phyloP scores from a whole-genome alignment of 2,329 filamentous ascomycete genomes.

The Clonostachys byssicola region DNA sequence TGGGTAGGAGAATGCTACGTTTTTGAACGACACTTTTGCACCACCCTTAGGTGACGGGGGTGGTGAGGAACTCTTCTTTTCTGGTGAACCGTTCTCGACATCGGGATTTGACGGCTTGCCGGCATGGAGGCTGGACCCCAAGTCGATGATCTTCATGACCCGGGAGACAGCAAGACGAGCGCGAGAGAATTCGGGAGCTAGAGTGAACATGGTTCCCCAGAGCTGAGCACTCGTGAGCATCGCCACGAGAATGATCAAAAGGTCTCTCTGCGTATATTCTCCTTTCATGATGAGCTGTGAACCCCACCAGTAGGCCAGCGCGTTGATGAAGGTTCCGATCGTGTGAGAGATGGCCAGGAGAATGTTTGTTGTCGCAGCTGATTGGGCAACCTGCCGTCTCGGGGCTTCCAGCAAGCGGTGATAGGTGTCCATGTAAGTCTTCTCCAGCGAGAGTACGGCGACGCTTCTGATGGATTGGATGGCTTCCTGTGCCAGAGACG shows the following conservation, averaged over 20 bases:
- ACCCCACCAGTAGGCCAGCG: constrained; percentile 79
- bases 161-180: constrained; percentile 58
- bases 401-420: constrained; percentile 42
- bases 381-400: constrained; percentile 48
- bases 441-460: constrained; percentile 49
- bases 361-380: constrained; percentile 47
- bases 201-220: constrained; percentile 70
- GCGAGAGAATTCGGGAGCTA: constrained; percentile 68
- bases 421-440: constrained; percentile 48
- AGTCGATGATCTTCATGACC: constrained; percentile 46
- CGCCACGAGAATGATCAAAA: constrained; percentile 69
- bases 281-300: constrained; percentile 65
- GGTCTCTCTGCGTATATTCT: constrained; percentile 60
- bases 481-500: constrained; percentile 62
- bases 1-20: constrained; percentile 39
- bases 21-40: constrained; percentile 33
- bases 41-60: constrained; percentile 15
- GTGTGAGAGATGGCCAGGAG: constrained; percentile 58
- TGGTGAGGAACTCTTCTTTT: constrained; percentile 7
- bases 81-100: constrained; percentile 28
- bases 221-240: constrained; percentile 70
- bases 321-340: constrained; percentile 64
- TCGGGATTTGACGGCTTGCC: constrained; percentile 18
- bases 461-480: constrained; percentile 63
- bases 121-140: constrained; percentile 20